These are phyloP conservation scores for Cercospora citrullina DNA, from an alignment of 2,329 filamentous ascomycete species.

Conservation along the genomic window DNA sequence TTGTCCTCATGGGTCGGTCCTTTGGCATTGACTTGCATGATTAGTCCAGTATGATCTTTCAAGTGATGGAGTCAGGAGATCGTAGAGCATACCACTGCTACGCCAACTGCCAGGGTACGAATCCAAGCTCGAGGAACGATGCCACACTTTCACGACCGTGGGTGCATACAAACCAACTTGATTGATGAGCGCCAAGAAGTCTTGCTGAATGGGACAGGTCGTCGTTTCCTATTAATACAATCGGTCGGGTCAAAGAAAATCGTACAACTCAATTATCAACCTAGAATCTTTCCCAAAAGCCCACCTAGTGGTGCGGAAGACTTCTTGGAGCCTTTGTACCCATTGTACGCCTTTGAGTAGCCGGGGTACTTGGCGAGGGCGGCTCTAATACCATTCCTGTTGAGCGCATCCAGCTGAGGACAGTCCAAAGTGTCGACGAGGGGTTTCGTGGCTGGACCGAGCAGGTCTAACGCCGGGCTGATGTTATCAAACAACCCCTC, in stretches of 20 bases:
- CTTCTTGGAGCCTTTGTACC: neutral
- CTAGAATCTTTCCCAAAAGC: neutral
- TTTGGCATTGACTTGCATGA: neutral
- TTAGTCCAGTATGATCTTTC: neutral
- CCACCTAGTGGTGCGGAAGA: neutral
- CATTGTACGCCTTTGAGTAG: neutral
- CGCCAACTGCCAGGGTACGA: neutral
- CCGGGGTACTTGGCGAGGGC: neutral
- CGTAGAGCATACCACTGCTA: neutral
- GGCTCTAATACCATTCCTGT: neutral
- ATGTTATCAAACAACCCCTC: conserved; percentile 4
- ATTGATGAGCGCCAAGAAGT: neutral
- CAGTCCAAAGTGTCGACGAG: conserved; percentile 6
- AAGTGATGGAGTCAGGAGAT: neutral
- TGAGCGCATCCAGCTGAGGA: neutral
- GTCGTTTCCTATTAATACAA: neutral
- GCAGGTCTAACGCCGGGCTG: neutral
- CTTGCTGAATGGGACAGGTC: neutral
- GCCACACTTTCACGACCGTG: neutral
- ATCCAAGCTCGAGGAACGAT: neutral
- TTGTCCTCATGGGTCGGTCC: neutral
- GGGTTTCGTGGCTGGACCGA: conserved; percentile 5
- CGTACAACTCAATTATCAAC: neutral
- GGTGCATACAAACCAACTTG: neutral
- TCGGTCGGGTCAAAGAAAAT: neutral